Evolutionary conservation across 108 stramenopile species (phyloP).

Genomic region (Skeletonema tropicum): DNA sequence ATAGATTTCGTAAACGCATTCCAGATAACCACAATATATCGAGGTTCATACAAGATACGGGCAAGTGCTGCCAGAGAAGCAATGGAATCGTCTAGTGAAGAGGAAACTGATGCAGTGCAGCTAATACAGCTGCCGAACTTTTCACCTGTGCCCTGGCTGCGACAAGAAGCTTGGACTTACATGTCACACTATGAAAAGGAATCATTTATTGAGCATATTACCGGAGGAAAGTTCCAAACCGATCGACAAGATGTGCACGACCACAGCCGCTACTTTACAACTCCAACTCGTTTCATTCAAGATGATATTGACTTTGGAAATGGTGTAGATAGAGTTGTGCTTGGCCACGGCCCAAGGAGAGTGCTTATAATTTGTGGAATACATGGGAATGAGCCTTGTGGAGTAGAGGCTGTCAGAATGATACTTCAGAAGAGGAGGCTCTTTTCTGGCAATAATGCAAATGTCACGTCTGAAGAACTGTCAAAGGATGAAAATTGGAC

Average conservation of each 20-base stretch:
- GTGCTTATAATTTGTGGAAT: slow-evolving; percentile 42
- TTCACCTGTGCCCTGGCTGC: slow-evolving; percentile 38
- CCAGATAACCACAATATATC: not conserved
- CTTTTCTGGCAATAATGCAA: slow-evolving; percentile 22
- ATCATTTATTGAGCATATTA: slow-evolving; percentile 25
- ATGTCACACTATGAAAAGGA: slow-evolving; percentile 37
- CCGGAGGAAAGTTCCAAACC: slow-evolving; percentile 18
- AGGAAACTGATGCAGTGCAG: not conserved
- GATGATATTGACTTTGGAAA: slow-evolving; percentile 28
- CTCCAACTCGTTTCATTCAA: slow-evolving; percentile 4
- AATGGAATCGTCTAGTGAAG: not conserved
- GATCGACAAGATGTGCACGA: slow-evolving; percentile 9
- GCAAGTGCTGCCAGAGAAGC: not conserved
- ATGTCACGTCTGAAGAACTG: slow-evolving; percentile 19
- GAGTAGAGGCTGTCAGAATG: slow-evolving; percentile 27
- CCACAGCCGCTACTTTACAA: slow-evolving; percentile 17
- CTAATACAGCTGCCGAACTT: slow-evolving; percentile 9
- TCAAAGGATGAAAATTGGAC: slow-evolving; percentile 32
- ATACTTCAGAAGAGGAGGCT: slow-evolving; percentile 27
- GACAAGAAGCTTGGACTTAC: slow-evolving; percentile 26
- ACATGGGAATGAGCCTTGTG: slow-evolving; percentile 45
- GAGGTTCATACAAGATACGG: not conserved
- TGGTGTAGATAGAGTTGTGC: slow-evolving; percentile 39
- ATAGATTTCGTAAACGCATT: not conserved
- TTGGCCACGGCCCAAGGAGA: slow-evolving; percentile 32